Evolutionary conservation across 768 basidiomycete species (phyloP).

Genomic region (Lentinula lateritia): DNA sequence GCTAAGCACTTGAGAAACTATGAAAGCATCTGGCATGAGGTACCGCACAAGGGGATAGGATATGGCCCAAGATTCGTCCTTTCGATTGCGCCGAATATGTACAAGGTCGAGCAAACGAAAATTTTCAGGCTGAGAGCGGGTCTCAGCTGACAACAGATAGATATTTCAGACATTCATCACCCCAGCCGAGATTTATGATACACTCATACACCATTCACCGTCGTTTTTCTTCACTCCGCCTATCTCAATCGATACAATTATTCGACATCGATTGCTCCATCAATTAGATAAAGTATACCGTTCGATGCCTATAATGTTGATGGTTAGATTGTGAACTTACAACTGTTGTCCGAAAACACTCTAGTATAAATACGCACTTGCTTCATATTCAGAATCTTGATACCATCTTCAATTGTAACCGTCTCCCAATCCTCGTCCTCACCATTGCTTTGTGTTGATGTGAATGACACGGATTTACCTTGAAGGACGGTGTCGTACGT

Average conservation of each 20-base stretch:
- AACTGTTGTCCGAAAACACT: background rate
- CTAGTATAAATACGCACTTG: conserved; percentile 37
- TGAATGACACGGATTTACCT: conserved; percentile 54
- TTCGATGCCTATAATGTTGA: conserved; percentile 29
- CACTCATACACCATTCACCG: background rate
- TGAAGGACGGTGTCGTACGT: conserved; percentile 56
- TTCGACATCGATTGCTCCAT: conserved; percentile 24
- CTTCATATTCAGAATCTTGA: conserved; percentile 53
- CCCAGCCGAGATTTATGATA: background rate
- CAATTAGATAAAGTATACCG: conserved; percentile 37
- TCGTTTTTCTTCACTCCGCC: background rate
- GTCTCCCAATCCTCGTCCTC: conserved; percentile 49
- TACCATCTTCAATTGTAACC: conserved; percentile 49
- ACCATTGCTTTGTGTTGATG: conserved; percentile 27
- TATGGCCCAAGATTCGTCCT: no score
- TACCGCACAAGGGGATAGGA: no score
- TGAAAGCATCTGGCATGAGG: no score
- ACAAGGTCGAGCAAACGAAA: no score
- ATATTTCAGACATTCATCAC: no score
- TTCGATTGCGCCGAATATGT: no score
- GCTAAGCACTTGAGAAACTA: no score
- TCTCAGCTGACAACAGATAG: no score
- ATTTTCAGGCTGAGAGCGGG: no score
- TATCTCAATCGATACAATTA: background rate
- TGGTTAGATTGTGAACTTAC: background rate